Base-by-base conservation (phyloP, 768 basidiomycete species). In the Auricularia cornea region DNA sequence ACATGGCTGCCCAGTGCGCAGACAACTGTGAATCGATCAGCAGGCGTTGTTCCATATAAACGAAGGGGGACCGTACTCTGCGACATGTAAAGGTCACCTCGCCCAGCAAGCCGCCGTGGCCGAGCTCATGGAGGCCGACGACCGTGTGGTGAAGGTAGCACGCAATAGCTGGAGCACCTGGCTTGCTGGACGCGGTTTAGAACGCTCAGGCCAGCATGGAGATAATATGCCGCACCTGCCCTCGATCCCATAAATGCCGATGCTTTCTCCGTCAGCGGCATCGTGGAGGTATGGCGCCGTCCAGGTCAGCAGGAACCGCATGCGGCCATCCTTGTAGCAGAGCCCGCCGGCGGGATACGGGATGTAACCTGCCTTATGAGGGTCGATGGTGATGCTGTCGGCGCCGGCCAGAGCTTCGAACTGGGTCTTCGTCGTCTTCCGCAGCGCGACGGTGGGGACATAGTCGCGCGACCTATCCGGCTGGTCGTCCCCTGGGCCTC, bases 221-320 rank as follows among this genome's bases (percentile, higher is more conserved):
- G 35, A 8, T 8, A 14, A 10, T 18, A 30, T 30, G 63, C 73
- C 41, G 35, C 16, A 80, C 80, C 80, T 81, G 63, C 81, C 81
- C 66, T 81, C 80, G 29, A 82, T 69, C 2, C 81, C 81, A 64
- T 80, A 81, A 0, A 76, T 67, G 0, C 81, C 81, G 30, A 81
- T 78, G 59, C 69, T 76, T 60, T 73, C 74, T 0, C 59, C 72
- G 20, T 62, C 65, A 33, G 68, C 68, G 23, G 65, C 67, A 30
- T 68, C 73, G 66, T 72, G 73, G 66, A 73, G 67, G 60, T 70
- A 74, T 28, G 71, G 77, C 57, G 64, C 68, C n/a, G 70, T 69
- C 78, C 77, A 79, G 0, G 76, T 80, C 18, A 79, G 61, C 41
- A 80, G 65, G 59, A 68, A 74, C 23, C 74, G 63, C 69, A 77